These are phyloP conservation scores for Elongisporangium prolatum DNA, from an alignment of 352 stramenopile species.

Conservation along the genomic window DNA sequence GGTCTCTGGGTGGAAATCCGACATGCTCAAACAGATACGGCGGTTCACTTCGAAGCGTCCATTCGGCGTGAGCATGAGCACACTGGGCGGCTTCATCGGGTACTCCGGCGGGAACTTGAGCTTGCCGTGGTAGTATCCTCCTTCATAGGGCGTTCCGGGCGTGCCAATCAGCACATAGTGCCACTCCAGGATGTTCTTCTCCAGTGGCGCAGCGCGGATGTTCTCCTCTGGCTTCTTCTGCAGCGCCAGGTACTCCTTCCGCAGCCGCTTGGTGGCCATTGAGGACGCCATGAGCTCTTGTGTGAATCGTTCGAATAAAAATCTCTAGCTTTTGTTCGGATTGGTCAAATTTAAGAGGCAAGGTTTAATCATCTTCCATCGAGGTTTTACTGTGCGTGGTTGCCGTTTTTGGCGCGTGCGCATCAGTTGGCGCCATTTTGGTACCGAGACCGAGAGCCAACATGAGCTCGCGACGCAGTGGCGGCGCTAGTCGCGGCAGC, in stretches of 20 bases:
- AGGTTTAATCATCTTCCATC: background rate
- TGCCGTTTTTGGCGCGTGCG: background rate
- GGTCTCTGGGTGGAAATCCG: constrained; percentile 92
- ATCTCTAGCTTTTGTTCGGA: background rate
- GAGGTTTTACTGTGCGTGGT: background rate
- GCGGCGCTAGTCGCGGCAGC: constrained; percentile 23
- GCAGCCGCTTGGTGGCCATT: constrained; percentile 85
- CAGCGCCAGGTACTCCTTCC: constrained; percentile 88
- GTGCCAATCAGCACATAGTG: constrained; percentile 90
- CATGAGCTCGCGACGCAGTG: constrained; percentile 59
- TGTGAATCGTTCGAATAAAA: too few relatives aligned
- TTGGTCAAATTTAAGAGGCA: background rate
- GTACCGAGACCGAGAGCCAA: background rate
- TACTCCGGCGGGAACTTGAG: constrained; percentile 92
- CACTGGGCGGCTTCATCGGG: constrained; percentile 91
- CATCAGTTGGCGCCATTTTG: background rate
- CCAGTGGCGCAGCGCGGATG: constrained; percentile 81
- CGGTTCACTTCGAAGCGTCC: constrained; percentile 92
- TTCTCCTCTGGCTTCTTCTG: constrained; percentile 86
- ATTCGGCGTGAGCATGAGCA: constrained; percentile 94
- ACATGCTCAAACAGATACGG: constrained; percentile 93
- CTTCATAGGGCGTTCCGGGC: constrained; percentile 66
- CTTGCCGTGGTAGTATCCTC: constrained; percentile 89
- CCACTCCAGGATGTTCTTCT: constrained; percentile 95
- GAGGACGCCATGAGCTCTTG: constrained; percentile 48